Conservation (phyloP, 148 eudicot genomes). For the Nepenthes mirabilis region DNA sequence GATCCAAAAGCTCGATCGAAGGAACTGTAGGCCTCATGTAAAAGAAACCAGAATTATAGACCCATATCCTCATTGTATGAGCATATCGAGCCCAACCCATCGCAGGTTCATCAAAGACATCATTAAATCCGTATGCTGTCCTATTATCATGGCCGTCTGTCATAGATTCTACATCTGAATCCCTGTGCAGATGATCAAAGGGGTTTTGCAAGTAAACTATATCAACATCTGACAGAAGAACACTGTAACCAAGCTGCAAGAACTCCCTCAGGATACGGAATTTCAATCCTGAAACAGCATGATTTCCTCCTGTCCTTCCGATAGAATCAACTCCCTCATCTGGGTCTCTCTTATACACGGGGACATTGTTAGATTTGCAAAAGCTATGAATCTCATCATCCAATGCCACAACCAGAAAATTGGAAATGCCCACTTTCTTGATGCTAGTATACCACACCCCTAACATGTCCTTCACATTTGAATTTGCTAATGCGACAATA, state of each 20-base stretch:
- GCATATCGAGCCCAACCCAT: constrained; percentile 99
- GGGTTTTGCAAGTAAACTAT: constrained; percentile 89
- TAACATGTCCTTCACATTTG: constrained; percentile 68
- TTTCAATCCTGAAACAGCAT: constrained; percentile 78
- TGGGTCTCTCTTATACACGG: constrained; percentile 69
- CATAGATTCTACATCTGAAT: constrained; percentile 96
- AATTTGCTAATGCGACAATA: constrained; percentile 70
- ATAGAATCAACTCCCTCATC: constrained; percentile 55
- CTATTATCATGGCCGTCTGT: constrained; percentile 76
- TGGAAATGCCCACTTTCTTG: constrained; percentile 55
- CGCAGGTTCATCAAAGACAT: constrained; percentile 80
- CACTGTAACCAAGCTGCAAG: constrained; percentile 77
- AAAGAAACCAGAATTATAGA: constrained; percentile 86
- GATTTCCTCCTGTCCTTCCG: constrained; percentile 63
- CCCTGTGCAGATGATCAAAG: constrained; percentile 69
- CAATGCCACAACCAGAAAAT: constrained; percentile 74
- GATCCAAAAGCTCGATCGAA: constrained; percentile 81
- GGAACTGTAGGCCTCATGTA: constrained; percentile 87
- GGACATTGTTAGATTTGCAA: constrained; percentile 54
- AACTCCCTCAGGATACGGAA: constrained; percentile 84
- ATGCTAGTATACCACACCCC: constrained; percentile 52
- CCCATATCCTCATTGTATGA: constrained; percentile 97
- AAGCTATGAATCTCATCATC: constrained; percentile 52
- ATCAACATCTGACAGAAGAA: constrained; percentile 89
- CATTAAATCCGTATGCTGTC: constrained; percentile 86